Percentiles rank a stretch among this genome's conserved stretches.
These are phyloP conservation scores for Iberis pinnata DNA, from an alignment of 345 rosid genomes.

Conservation along the genomic window DNA sequence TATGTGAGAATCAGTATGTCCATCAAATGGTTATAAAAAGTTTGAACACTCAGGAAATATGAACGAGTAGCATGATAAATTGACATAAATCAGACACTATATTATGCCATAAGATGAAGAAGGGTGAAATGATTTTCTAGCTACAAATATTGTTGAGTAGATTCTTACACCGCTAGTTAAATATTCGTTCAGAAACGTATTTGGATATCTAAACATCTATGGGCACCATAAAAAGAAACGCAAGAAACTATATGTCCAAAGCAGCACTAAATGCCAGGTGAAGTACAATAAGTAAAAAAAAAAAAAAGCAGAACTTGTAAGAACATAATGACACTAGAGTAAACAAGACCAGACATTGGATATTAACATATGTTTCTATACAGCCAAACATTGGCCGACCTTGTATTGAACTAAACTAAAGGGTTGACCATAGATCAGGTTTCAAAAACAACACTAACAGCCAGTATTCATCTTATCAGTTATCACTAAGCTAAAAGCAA, in stretches of 20 bases:
- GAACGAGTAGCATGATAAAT: constrained; percentile 1
- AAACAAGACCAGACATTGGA: no score
- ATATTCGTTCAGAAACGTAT: no score
- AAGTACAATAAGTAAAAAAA: no score
- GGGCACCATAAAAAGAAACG: neutral
- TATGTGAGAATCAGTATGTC: constrained; percentile 41
- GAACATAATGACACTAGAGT: neutral
- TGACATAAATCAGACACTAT: neutral
- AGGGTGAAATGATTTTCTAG: no score
- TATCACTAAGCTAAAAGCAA: constrained; percentile 9
- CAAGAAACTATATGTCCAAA: neutral
- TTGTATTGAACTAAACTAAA: neutral
- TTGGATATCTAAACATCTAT: neutral
- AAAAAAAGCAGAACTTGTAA: no score
- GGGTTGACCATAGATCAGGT: neutral
- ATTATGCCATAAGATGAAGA: neutral
- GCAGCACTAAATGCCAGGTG: no score
- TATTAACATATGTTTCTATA: neutral
- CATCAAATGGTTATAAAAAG: constrained; percentile 1
- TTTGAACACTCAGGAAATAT: neutral
- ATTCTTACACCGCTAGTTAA: no score
- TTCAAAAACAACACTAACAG: no score
- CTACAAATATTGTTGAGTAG: no score
- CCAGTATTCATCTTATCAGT: constrained; percentile 10
- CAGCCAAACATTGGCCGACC: neutral